phyloP scores from a whole-genome alignment of 2,329 filamentous ascomycete genomes.

The Aureobasidium sp. region DNA sequence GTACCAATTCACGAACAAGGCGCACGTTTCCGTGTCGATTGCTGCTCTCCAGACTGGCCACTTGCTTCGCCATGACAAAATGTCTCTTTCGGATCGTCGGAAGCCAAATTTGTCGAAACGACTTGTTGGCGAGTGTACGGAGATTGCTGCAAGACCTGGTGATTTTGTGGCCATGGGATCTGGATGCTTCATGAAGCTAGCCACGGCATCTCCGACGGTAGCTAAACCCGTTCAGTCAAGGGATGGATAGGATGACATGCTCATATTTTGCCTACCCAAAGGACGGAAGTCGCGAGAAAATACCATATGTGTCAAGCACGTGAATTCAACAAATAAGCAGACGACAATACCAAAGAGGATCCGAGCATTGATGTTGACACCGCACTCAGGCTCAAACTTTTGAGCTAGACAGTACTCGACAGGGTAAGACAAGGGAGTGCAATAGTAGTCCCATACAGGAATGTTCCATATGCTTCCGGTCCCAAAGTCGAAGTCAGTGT shows the following conservation, averaged over 20 bases:
- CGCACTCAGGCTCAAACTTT: not conserved
- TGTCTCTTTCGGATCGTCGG: not conserved
- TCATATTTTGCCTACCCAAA: not conserved
- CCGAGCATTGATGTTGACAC: not conserved
- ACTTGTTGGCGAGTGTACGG: not conserved
- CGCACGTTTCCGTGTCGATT: conserved; percentile 1
- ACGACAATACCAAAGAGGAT: not conserved
- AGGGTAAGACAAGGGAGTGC: not conserved
- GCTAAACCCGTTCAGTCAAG: not conserved
- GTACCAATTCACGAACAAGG: not conserved
- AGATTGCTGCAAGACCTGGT: not conserved
- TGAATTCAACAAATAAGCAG: not conserved
- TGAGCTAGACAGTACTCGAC: conserved; percentile 5
- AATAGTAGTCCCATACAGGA: conserved; percentile 1
- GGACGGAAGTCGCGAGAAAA: not conserved
- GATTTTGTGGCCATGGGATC: not conserved
- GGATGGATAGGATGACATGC: not conserved
- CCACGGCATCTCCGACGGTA: not conserved
- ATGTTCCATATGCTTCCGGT: not conserved
- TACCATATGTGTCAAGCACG: not conserved
- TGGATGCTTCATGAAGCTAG: not conserved
- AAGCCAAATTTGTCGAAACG: not conserved
- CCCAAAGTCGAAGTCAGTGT: not conserved
- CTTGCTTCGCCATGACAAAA: not conserved
- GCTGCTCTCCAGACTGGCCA: conserved; percentile 10